Evolutionary conservation across 2,329 filamentous ascomycete species (phyloP), one percentile per base, ranked within the genome.

Genomic region (Hypoxylon sp.): DNA sequence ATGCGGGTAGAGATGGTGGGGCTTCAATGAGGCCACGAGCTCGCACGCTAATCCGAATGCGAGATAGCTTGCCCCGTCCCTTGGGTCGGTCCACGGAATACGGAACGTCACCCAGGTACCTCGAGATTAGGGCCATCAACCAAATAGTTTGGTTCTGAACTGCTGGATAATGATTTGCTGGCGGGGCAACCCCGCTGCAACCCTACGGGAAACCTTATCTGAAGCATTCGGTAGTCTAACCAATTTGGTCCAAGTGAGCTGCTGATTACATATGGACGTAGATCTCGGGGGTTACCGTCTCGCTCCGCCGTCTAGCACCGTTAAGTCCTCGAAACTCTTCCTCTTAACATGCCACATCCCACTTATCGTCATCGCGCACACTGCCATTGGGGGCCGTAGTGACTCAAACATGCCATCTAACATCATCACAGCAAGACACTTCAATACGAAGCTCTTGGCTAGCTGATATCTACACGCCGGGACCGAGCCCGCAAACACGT

Each of bases 171-270:
- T 8, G 50, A 65, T 44, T 47, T 48, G 37, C 47, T 55, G 37
- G 37, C 19, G 57, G 60, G 52, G 32, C 32, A 42, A 65, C 61
- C 64, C 68, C 57, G 47, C 68, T 59, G 61, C 52, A 68, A 68
- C 68, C 62, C 65, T 66, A 62, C 48, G 55, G 24, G 24, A 56
- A 71, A 71, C 65, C 55, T 71, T 71, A 71, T 66, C 65, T 71
- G 13, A 56, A 54, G 39, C 24, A 29, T 47, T 53, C 24, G 15
- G 24, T 4, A 58, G 55, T 47, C 60, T 67, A 69, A 47, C 63
- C 50, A 17, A n/a, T 39, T 64, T 39, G 6, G 59, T 57, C 58
- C 67, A 62, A 47, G 19, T 47, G 24, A 35, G 21, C 48, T 52
- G n/a, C 54, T 42, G 47, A 54, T 35, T 57, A 5, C 24, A 46